These are phyloP conservation scores for Hippophae rhamnoides DNA, from an alignment of 306 rosid genomes.

Conservation along the genomic window DNA sequence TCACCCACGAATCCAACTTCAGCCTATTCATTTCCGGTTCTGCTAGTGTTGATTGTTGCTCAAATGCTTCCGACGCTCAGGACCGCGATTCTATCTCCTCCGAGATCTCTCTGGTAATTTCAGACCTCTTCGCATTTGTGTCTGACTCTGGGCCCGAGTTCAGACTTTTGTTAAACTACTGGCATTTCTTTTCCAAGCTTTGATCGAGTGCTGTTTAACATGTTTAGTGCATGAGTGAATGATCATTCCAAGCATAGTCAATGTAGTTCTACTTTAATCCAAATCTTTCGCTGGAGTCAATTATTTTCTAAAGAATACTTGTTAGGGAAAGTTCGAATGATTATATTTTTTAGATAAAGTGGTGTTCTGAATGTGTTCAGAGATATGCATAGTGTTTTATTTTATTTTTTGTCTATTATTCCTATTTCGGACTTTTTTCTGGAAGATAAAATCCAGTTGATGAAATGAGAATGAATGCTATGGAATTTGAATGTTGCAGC, in stretches of 20 bases:
- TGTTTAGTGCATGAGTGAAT: too few species aligned
- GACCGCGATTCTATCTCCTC: constrained; percentile 77
- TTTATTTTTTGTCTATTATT: background rate
- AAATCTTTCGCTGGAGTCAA: too few species aligned
- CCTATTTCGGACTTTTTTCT: background rate
- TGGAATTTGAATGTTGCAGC: constrained; percentile 42
- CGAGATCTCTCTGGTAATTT: constrained; percentile 60
- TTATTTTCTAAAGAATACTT: too few species aligned
- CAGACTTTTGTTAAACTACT: too few species aligned
- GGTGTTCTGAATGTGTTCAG: too few species aligned
- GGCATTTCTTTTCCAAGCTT: too few species aligned
- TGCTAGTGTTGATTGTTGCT: constrained; percentile 84
- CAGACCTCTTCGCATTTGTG: background rate
- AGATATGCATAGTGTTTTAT: too few species aligned
- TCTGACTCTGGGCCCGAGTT: background rate
- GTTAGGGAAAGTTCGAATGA: too few species aligned
- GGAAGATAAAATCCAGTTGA: constrained; percentile 12
- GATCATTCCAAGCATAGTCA: too few species aligned
- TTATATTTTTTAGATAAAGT: too few species aligned
- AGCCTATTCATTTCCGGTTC: constrained; percentile 85
- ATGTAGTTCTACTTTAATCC: too few species aligned
- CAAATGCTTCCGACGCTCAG: constrained; percentile 72
- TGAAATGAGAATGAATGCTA: constrained; percentile 4
- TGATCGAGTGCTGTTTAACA: too few species aligned
- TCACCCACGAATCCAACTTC: constrained; percentile 75